A percentile compares a stretch with the other conserved stretches of the same genome.
phyloP scores from a whole-genome alignment of 2,329 filamentous ascomycete species.

The Trichophyton mentagrophytes region DNA sequence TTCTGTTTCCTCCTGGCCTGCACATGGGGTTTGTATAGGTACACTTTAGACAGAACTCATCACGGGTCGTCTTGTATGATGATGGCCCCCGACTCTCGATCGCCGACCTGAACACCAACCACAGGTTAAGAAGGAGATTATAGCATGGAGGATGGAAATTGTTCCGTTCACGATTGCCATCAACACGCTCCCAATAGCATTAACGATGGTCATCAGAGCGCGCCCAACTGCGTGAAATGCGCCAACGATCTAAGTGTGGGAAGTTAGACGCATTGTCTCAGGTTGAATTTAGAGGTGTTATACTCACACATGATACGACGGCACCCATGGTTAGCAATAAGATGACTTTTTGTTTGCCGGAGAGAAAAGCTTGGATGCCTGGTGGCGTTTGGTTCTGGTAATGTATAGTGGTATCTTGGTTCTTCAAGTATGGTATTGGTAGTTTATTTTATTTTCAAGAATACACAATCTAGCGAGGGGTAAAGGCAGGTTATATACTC shows the following conservation, averaged over 20 bases:
- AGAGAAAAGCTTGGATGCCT: neutral
- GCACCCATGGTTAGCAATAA: constrained; percentile 55
- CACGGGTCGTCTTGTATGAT: constrained; percentile 4
- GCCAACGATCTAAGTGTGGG: constrained; percentile 39
- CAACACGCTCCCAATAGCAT: constrained; percentile 52
- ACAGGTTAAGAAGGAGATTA: constrained; percentile 52
- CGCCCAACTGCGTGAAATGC: constrained; percentile 52
- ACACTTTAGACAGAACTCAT: constrained; percentile 8
- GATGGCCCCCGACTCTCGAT: neutral
- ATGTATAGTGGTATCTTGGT: neutral
- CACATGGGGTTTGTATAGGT: neutral
- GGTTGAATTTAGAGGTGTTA: constrained; percentile 14
- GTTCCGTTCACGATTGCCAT: constrained; percentile 56
- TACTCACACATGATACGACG: constrained; percentile 67
- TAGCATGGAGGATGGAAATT: constrained; percentile 51
- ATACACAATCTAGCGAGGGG: neutral
- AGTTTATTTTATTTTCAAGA: neutral
- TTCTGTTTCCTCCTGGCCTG: neutral
- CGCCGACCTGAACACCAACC: constrained; percentile 24
- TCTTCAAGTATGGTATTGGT: neutral
- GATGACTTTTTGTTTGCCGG: neutral
- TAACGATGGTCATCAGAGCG: constrained; percentile 55
- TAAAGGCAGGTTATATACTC: neutral
- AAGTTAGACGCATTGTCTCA: neutral
- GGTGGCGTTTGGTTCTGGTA: neutral